Conservation (phyloP, 176 grass and related monocot species). For the Coix lacrymajobi region DNA sequence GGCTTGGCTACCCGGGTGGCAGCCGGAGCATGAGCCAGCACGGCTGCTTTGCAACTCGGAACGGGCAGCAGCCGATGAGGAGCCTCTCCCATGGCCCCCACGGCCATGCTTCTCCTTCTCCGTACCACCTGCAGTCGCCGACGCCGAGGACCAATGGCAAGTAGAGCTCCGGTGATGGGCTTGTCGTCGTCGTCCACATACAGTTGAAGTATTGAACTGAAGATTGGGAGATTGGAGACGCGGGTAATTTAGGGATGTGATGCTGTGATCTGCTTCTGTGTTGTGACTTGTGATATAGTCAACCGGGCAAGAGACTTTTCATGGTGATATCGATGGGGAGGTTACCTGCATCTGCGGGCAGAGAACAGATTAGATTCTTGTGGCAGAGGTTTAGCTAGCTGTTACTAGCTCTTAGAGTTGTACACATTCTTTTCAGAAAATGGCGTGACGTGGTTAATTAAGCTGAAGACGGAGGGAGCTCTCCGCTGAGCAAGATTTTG, state of each 20-base stretch:
- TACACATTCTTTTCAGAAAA: background rate
- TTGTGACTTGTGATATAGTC: background rate
- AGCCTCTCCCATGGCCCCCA: conserved; percentile 45
- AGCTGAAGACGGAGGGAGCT: background rate
- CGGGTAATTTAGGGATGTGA: background rate
- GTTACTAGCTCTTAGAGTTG: background rate
- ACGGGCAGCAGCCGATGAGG: conserved; percentile 43
- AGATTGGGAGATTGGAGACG: background rate
- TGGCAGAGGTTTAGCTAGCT: background rate
- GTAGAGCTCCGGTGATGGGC: background rate
- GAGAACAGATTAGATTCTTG: background rate
- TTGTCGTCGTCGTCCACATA: background rate
- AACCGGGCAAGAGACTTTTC: background rate
- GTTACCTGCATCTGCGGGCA: background rate
- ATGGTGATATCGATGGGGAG: background rate
- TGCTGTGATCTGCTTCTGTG: conserved; percentile 15
- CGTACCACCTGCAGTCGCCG: conserved; percentile 41
- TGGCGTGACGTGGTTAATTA: background rate
- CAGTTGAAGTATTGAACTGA: background rate
- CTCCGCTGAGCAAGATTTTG: background rate
- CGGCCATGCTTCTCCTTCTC: conserved; percentile 50
- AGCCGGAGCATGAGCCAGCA: conserved; percentile 36
- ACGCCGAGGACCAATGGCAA: conserved; percentile 40
- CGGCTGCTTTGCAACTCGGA: conserved; percentile 27
- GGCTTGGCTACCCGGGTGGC: conserved; percentile 5